Percentiles rank a stretch among this genome's conserved stretches.
These are phyloP conservation scores for Rhodotorula graminis DNA, from an alignment of 768 basidiomycete genomes.

Conservation along the genomic window DNA sequence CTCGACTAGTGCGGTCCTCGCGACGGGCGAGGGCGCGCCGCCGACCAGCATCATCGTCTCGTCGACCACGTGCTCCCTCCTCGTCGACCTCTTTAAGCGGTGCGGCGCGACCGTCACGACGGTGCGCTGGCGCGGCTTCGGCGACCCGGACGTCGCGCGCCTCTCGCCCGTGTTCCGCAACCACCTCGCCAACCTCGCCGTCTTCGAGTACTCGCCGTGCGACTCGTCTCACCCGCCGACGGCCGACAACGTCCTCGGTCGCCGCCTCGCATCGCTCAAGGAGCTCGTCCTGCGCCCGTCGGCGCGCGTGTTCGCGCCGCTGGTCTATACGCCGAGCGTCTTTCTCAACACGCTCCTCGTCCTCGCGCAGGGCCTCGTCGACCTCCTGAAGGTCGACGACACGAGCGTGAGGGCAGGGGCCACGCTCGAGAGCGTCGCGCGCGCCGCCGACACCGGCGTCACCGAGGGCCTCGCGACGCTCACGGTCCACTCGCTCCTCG, in stretches of 20 bases:
- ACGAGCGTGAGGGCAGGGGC: too few relatives aligned
- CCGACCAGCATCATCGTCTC: not conserved
- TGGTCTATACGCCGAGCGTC: not conserved
- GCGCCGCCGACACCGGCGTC: too few relatives aligned
- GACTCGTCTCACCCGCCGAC: not conserved
- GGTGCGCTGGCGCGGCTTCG: constrained; percentile 16
- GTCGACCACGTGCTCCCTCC: not conserved
- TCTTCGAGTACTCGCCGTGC: constrained; percentile 10
- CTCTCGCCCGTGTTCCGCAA: not conserved
- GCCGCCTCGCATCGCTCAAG: not conserved
- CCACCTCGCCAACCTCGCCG: not conserved
- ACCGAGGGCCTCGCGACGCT: not conserved
- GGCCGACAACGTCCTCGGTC: not conserved
- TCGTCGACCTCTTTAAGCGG: not conserved
- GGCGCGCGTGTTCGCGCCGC: not conserved
- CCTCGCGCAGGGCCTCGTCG: not conserved
- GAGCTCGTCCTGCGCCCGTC: constrained; percentile 3
- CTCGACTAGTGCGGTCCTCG: too few relatives aligned
- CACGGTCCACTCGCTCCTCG: not conserved
- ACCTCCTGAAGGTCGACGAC: too few relatives aligned
- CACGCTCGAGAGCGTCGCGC: too few relatives aligned
- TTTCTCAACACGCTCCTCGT: not conserved
- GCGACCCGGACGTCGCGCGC: not conserved
- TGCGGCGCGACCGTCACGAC: not conserved
- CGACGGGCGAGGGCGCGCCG: not conserved